These are phyloP conservation scores for Umbelopsis vinacea DNA, from an alignment of 192 early-diverging fungal genomes.

Conservation along the genomic window DNA sequence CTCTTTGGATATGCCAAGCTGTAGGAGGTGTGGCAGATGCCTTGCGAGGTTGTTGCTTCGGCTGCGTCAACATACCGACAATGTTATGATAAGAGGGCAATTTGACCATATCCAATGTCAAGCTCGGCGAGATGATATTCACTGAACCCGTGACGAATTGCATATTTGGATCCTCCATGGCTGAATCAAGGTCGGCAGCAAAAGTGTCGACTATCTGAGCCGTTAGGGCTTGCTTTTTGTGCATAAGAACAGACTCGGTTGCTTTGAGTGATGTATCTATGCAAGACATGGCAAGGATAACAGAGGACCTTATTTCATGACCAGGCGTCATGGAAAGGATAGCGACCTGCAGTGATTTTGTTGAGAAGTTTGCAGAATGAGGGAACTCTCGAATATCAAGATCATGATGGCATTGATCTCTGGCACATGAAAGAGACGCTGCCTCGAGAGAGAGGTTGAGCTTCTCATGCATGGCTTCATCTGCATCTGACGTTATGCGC, in stretches of 20 bases:
- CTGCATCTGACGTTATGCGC: not conserved
- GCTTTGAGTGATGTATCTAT: not conserved
- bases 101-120: not conserved
- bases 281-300: not conserved
- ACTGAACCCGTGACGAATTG: not conserved
- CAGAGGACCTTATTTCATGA: not conserved
- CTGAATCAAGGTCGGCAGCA: not conserved
- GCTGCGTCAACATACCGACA: not conserved
- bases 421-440: not conserved
- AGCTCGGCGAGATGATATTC: not conserved
- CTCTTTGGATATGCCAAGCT: not conserved
- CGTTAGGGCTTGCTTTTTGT: not conserved
- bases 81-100: not conserved
- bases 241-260: not conserved
- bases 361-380: not conserved
- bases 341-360: not conserved
- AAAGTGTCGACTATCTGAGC: conserved; percentile 12
- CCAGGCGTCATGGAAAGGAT: not conserved
- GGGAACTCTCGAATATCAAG: not conserved
- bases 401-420: not conserved
- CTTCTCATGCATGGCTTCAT: not conserved
- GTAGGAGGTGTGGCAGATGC: not conserved
- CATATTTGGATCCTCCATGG: not conserved
- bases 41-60: not conserved
- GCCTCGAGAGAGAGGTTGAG: not conserved